These are phyloP conservation scores for Penicillium longicatenatum DNA, from an alignment of 495 filamentous ascomycete species.

Conservation along the genomic window DNA sequence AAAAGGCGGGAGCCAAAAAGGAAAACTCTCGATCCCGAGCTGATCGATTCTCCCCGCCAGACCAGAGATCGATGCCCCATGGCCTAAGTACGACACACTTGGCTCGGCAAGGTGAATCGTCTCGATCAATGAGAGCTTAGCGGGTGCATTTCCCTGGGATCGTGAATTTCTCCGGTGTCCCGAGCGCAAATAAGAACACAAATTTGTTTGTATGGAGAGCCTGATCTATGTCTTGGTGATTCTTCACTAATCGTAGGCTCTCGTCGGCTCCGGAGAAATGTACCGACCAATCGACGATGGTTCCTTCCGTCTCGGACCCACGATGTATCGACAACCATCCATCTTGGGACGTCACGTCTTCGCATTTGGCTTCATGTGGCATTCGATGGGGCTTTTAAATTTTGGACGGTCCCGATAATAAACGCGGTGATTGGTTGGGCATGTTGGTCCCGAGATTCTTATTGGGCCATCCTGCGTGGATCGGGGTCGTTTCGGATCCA, in stretches of 20 bases:
- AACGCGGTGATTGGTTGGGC: neutral
- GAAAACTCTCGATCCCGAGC: neutral
- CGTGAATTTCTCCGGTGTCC: neutral
- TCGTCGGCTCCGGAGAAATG: neutral
- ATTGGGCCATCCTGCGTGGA: neutral
- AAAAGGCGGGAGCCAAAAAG: neutral
- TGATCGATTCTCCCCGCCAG: neutral
- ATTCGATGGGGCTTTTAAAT: neutral
- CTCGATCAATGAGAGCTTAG: neutral
- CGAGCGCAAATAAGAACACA: neutral
- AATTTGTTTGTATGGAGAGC: neutral
- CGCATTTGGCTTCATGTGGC: neutral
- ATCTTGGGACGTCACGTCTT: neutral
- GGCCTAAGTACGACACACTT: neutral
- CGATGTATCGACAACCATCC: neutral
- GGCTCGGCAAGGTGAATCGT: neutral
- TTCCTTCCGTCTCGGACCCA: neutral
- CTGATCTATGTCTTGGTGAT: neutral
- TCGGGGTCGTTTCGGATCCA: neutral
- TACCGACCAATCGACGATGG: neutral
- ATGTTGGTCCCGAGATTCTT: neutral
- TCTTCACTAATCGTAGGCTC: neutral
- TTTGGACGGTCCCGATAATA: neutral
- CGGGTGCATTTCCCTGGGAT: neutral
- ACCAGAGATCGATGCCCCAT: neutral